These are phyloP conservation scores for Aspergillus uvarum DNA, from an alignment of 2,329 filamentous ascomycete genomes.

Conservation along the genomic window DNA sequence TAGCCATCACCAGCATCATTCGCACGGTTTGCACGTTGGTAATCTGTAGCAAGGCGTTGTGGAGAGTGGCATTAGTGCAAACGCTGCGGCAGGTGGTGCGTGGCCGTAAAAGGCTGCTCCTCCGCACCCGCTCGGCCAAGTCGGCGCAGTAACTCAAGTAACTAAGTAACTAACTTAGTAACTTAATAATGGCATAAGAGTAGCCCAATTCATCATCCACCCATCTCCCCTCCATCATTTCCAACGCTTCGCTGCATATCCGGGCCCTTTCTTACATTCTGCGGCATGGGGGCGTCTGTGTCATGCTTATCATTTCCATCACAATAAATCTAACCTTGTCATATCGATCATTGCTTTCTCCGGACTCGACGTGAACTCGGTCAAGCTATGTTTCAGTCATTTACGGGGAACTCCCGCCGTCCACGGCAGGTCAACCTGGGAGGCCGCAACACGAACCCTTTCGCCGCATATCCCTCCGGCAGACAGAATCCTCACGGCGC, in stretches of 20 bases:
- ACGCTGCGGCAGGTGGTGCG: background rate
- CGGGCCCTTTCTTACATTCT: constrained; percentile 10
- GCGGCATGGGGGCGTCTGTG: constrained; percentile 25
- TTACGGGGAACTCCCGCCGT: constrained; percentile 82
- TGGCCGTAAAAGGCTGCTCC: constrained; percentile 2
- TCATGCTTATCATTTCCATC: constrained; percentile 14
- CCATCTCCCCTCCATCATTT: background rate
- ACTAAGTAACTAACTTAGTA: background rate
- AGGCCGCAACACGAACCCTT: constrained; percentile 78
- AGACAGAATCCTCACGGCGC: constrained; percentile 58
- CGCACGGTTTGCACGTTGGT: background rate
- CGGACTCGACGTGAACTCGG: constrained; percentile 10
- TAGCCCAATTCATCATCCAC: background rate
- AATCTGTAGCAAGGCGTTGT: background rate
- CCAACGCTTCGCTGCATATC: background rate
- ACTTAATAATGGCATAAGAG: background rate
- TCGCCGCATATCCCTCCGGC: constrained; percentile 60
- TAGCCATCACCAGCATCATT: background rate
- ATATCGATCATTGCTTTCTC: constrained; percentile 5
- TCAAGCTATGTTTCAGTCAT: constrained; percentile 77
- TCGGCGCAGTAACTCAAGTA: background rate
- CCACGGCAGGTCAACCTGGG: constrained; percentile 92
- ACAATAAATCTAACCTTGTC: constrained; percentile 3
- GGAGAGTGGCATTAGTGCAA: background rate
- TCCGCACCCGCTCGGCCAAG: background rate